phyloP scores from a whole-genome alignment of 768 basidiomycete genomes.

The Rhizopogon vesiculosus region DNA sequence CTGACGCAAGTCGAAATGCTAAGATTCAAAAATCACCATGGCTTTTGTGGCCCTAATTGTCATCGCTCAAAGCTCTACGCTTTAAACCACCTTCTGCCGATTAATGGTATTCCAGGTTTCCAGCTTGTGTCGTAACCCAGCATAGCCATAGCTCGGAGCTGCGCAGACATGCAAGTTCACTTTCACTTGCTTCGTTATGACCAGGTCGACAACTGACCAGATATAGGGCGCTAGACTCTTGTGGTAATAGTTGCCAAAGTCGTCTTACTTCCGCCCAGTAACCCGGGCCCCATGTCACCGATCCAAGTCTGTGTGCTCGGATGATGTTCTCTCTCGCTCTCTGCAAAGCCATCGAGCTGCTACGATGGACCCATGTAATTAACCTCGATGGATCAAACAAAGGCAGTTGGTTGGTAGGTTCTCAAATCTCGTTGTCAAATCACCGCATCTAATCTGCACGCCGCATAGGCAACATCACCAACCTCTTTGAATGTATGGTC shows the following conservation, averaged over 20 bases:
- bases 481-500: slow-evolving; percentile 32
- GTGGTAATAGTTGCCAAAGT: not conserved
- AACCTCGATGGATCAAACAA: not conserved
- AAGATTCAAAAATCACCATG: too few relatives aligned
- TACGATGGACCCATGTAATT: too few relatives aligned
- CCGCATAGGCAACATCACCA: slow-evolving; percentile 27
- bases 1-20: too few relatives aligned
- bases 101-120: too few relatives aligned
- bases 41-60: too few relatives aligned
- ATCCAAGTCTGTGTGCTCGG: not conserved
- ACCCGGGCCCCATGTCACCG: not conserved
- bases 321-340: not conserved
- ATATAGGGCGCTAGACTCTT: not conserved
- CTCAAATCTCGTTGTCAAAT: not conserved
- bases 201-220: not conserved
- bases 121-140: too few relatives aligned
- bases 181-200: not conserved
- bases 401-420: not conserved
- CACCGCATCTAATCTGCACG: not conserved
- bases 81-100: too few relatives aligned
- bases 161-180: too few relatives aligned
- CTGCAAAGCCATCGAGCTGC: not conserved
- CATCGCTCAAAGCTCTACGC: too few relatives aligned
- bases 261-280: too few relatives aligned
- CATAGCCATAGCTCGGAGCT: not conserved